phyloP scores from a whole-genome alignment of 345 rosid genomes.

The Triadica sebifera region DNA sequence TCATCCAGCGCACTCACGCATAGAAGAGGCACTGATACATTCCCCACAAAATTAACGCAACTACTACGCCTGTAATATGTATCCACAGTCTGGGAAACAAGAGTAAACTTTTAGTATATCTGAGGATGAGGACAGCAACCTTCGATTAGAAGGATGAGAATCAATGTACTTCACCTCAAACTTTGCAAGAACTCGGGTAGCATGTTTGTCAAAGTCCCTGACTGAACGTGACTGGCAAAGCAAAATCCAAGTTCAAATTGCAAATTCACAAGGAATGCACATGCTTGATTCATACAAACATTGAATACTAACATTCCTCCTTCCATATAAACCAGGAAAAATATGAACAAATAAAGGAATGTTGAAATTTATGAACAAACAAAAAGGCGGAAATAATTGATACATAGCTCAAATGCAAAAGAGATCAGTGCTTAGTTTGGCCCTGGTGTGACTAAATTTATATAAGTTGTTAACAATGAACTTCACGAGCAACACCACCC shows the following conservation, averaged over 20 bases:
- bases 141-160: background rate
- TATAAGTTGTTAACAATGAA: too few relatives aligned
- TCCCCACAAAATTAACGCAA: constrained; percentile 22
- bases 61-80: constrained; percentile 39
- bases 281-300: background rate
- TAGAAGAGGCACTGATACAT: constrained; percentile 41
- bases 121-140: background rate
- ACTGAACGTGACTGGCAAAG: constrained; percentile 34
- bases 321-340: too few relatives aligned
- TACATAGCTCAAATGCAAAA: too few relatives aligned
- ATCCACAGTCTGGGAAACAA: constrained; percentile 39
- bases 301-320: background rate
- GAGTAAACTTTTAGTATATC: constrained; percentile 7
- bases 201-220: constrained; percentile 34
- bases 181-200: constrained; percentile 35
- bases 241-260: background rate
- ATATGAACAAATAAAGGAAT: too few relatives aligned
- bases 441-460: too few relatives aligned
- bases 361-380: too few relatives aligned
- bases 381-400: too few relatives aligned
- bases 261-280: background rate
- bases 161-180: constrained; percentile 29
- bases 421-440: too few relatives aligned
- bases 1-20: constrained; percentile 43
- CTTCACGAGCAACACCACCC: too few relatives aligned